Evolutionary conservation across 164 flowering plant species (phyloP).

Genomic region (Magnolia changhungtana): DNA sequence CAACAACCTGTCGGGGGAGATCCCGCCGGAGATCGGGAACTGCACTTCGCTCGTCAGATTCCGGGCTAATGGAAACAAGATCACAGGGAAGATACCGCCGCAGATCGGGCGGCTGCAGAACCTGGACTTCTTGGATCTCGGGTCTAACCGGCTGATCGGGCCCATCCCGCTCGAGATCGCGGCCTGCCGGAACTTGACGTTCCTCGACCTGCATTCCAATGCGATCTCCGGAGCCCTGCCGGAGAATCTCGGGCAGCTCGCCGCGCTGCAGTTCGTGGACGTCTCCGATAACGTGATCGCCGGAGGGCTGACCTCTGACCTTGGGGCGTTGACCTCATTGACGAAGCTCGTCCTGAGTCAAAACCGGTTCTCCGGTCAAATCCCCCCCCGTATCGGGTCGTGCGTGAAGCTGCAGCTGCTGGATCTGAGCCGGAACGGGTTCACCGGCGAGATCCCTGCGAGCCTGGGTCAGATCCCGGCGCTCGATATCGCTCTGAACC

Average conservation of each 20-base stretch:
- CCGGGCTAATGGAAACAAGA: slow-evolving; percentile 53
- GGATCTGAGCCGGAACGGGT: slow-evolving; percentile 64
- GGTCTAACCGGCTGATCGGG: slow-evolving; percentile 63
- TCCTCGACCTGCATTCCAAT: slow-evolving; percentile 78
- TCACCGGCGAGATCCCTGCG: slow-evolving; percentile 72
- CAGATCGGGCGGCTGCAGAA: slow-evolving; percentile 68
- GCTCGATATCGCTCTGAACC: slow-evolving; percentile 78
- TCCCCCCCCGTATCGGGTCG: slow-evolving; percentile 61
- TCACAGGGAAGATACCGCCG: slow-evolving; percentile 70
- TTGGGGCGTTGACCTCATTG: slow-evolving; percentile 57
- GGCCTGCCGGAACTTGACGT: slow-evolving; percentile 60
- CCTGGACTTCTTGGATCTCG: slow-evolving; percentile 71
- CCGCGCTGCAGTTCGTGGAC: slow-evolving; percentile 61
- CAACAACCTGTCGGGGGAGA: slow-evolving; percentile 70
- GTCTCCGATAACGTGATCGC: slow-evolving; percentile 66
- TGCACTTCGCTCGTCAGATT: slow-evolving; percentile 64
- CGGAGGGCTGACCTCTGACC: slow-evolving; percentile 40
- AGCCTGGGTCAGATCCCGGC: slow-evolving; percentile 66
- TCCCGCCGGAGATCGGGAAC: slow-evolving; percentile 89
- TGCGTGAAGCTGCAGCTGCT: slow-evolving; percentile 66
- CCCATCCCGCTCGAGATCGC: slow-evolving; percentile 61
- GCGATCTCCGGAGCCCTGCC: slow-evolving; percentile 65
- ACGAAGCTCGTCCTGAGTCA: slow-evolving; percentile 59
- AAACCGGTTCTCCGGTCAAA: slow-evolving; percentile 62
- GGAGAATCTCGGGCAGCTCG: slow-evolving; percentile 42